Percentiles rank a stretch among this genome's conserved stretches.
phyloP scores from a whole-genome alignment of 1,284 basidiomycete genomes.

The Ustilago trichophora region DNA sequence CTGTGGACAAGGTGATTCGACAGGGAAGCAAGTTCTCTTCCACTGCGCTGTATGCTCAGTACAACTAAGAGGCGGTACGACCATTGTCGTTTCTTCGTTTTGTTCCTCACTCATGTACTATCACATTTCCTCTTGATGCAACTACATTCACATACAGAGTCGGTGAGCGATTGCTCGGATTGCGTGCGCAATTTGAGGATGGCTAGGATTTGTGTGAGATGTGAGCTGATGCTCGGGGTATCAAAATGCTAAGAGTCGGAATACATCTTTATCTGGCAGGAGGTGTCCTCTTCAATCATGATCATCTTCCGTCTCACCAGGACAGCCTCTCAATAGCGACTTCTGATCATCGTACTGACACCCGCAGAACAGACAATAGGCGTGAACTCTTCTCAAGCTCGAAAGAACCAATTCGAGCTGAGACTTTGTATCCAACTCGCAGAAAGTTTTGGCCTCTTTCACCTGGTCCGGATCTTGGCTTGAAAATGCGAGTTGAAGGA shows the following conservation, averaged over 20 bases:
- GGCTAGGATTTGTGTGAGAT: background rate
- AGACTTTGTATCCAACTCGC: conserved; percentile 2
- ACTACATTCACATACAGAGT: background rate
- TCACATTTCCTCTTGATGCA: conserved; percentile 4
- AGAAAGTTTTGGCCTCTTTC: conserved; percentile 21
- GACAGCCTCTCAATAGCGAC: conserved; percentile 32
- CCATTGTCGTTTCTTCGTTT: background rate
- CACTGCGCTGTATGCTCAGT: conserved; percentile 62
- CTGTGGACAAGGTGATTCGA: conserved; percentile 96
- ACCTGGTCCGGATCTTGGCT: background rate
- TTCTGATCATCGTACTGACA: conserved; percentile 22
- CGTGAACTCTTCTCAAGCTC: conserved; percentile 19
- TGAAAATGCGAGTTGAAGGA: conserved; percentile 24
- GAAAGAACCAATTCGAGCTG: conserved; percentile 35
- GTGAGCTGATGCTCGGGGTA: conserved; percentile 17
- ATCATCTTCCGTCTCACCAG: conserved; percentile 40
- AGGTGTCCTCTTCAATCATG: conserved; percentile 48
- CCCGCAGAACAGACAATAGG: conserved; percentile 50
- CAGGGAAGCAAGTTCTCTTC: conserved; percentile 95
- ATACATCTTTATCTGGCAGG: too few relatives aligned
- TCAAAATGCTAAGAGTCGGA: too few relatives aligned
- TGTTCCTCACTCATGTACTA: conserved; percentile 9
- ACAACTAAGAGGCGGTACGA: conserved; percentile 20
- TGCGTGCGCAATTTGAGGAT: too few relatives aligned
- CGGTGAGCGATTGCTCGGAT: too few relatives aligned